phyloP scores from a whole-genome alignment of 345 rosid genomes.

The Ailanthus altissimus region DNA sequence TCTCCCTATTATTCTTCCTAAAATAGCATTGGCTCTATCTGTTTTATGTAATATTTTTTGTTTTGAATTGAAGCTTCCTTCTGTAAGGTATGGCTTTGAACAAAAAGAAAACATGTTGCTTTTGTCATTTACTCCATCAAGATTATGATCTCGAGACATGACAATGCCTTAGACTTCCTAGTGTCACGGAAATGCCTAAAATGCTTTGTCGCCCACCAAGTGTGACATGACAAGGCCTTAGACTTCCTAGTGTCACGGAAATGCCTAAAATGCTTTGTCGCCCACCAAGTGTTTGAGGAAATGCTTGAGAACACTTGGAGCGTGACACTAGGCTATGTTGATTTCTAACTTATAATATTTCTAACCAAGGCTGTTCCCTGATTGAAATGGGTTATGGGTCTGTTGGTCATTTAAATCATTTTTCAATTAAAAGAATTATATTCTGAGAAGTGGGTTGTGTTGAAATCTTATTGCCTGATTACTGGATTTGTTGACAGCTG shows the following conservation, averaged over 20 bases:
- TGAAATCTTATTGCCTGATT: constrained; percentile 5
- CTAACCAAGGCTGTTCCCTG: background rate
- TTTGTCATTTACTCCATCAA: background rate
- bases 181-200: too few relatives aligned
- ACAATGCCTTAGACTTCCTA: background rate
- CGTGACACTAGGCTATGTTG: too few relatives aligned
- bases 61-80: background rate
- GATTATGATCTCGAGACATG: background rate
- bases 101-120: background rate
- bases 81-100: background rate
- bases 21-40: too few relatives aligned
- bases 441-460: background rate
- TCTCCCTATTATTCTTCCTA: background rate
- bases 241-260: too few relatives aligned
- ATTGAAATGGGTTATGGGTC: background rate
- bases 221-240: too few relatives aligned
- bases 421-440: background rate
- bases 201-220: too few relatives aligned
- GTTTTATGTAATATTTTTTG: background rate
- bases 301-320: too few relatives aligned
- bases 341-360: background rate
- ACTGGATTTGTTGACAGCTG: constrained; percentile 50
- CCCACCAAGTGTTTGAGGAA: too few relatives aligned
- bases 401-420: background rate
- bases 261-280: too few relatives aligned